These are phyloP conservation scores for Pseudonitzschia delicatissima DNA, from an alignment of 108 stramenopile genomes.

Conservation along the genomic window DNA sequence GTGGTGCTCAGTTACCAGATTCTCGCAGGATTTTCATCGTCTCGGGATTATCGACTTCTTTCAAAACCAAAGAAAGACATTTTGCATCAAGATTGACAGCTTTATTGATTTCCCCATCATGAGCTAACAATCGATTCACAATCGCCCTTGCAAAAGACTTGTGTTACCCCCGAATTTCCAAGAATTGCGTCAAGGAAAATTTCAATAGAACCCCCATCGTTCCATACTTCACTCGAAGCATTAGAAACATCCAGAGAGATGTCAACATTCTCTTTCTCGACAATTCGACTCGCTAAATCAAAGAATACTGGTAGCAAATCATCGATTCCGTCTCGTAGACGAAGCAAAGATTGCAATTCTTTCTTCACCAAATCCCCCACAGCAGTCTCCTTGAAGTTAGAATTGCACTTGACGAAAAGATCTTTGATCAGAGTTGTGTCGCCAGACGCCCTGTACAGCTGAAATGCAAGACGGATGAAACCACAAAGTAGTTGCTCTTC, in stretches of 20 bases:
- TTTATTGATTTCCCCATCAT: conserved; percentile 4
- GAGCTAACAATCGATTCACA: not conserved
- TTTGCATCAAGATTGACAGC: conserved; percentile 12
- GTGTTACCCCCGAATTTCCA: conserved; percentile 2
- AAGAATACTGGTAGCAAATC: not conserved
- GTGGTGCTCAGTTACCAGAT: not conserved
- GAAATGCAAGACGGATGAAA: conserved; percentile 35
- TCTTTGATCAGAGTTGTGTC: conserved; percentile 15
- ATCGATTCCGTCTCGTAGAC: not conserved
- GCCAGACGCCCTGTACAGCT: conserved; percentile 14
- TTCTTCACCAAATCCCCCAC: not conserved
- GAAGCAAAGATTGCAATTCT: conserved; percentile 11
- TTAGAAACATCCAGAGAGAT: not conserved
- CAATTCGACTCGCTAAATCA: not conserved
- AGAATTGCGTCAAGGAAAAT: conserved; percentile 9
- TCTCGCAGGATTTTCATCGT: not conserved
- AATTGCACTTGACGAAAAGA: conserved; percentile 22
- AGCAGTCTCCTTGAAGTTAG: conserved; percentile 10
- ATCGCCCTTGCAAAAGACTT: conserved; percentile 1
- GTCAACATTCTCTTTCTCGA: not conserved
- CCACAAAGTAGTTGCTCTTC: conserved; percentile 20
- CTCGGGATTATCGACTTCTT: not conserved
- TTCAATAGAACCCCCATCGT: not conserved
- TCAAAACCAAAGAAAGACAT: conserved; percentile 12
- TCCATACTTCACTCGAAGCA: conserved; percentile 1